phyloP scores from a whole-genome alignment of 2,329 filamentous ascomycete genomes.

The Penicillium crustosum region DNA sequence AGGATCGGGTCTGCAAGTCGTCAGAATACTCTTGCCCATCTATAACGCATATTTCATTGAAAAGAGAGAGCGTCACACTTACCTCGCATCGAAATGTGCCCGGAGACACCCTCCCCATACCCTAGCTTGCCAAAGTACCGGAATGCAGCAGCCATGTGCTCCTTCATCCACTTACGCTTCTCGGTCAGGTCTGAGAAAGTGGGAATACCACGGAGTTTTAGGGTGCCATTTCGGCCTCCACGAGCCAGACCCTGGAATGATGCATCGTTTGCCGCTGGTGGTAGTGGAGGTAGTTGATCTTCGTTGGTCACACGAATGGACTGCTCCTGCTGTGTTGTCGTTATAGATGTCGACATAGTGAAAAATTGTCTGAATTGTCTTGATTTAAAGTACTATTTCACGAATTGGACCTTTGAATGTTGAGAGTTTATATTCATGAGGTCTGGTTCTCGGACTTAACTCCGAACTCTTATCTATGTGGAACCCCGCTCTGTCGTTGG shows the following conservation, averaged over 20 bases:
- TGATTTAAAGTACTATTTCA: neutral
- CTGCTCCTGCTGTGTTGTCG: constrained; percentile 16
- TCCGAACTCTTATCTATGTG: constrained; percentile 19
- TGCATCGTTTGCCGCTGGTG: constrained; percentile 28
- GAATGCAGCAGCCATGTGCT: constrained; percentile 47
- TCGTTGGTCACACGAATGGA: constrained; percentile 23
- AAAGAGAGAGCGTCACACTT: neutral
- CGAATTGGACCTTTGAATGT: neutral
- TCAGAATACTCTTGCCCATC: neutral
- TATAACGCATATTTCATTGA: neutral
- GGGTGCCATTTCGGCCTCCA: constrained; percentile 35
- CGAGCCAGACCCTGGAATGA: constrained; percentile 39
- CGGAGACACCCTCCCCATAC: constrained; percentile 44
- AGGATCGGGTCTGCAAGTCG: constrained; percentile 34
- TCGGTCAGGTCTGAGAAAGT: constrained; percentile 43
- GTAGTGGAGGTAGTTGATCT: constrained; percentile 22
- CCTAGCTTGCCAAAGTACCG: constrained; percentile 44
- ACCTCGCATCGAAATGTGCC: constrained; percentile 45
- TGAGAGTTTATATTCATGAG: neutral
- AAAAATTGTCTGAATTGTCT: neutral
- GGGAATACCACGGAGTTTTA: constrained; percentile 41
- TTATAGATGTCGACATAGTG: constrained; percentile 20
- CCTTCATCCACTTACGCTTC: constrained; percentile 55
- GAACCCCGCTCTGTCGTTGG: constrained; percentile 20
- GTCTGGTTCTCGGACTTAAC: neutral